phyloP scores from a whole-genome alignment of 768 basidiomycete genomes.

The Hygrocybe punicea region DNA sequence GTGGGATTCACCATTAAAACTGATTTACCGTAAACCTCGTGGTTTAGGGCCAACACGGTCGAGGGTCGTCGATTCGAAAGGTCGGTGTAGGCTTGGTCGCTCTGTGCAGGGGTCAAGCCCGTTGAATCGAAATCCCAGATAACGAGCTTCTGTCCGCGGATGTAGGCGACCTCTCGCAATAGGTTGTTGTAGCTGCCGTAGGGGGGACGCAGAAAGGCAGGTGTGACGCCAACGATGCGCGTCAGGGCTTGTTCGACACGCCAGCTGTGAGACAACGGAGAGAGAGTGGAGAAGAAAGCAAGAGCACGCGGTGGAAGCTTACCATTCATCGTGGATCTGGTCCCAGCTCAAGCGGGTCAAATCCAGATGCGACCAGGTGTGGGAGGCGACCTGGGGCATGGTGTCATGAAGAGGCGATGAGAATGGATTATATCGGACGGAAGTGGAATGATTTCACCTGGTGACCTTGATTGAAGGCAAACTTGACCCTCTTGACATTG shows the following conservation, averaged over 20 bases:
- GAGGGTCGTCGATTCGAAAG: conserved; percentile 29
- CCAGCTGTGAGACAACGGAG: conserved; percentile 21
- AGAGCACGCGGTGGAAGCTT: conserved; percentile 34
- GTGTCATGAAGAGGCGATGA: not conserved
- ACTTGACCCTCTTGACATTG: conserved; percentile 27
- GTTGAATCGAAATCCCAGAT: conserved; percentile 28
- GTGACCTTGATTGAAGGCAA: conserved; percentile 42
- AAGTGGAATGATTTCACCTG: conserved; percentile 4
- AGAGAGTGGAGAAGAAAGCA: not conserved
- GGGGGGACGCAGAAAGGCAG: conserved; percentile 50
- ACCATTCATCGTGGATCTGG: conserved; percentile 43
- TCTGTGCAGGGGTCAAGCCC: conserved; percentile 27
- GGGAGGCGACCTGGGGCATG: conserved; percentile 48
- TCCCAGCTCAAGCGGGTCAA: conserved; percentile 34
- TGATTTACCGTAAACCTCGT: conserved; percentile 35
- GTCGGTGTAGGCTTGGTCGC: conserved; percentile 29
- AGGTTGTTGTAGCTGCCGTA: conserved; percentile 48
- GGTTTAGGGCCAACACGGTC: conserved; percentile 40
- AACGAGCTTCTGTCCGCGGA: conserved; percentile 32
- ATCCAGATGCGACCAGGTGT: conserved; percentile 51
- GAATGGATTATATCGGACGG: too few relatives aligned
- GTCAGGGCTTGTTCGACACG: conserved; percentile 42
- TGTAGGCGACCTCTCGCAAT: conserved; percentile 37
- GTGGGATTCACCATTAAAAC: conserved; percentile 17
- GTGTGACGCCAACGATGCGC: conserved; percentile 41